Base-by-base conservation (phyloP, 352 stramenopile species). In the Phytophthora pinifolia region DNA sequence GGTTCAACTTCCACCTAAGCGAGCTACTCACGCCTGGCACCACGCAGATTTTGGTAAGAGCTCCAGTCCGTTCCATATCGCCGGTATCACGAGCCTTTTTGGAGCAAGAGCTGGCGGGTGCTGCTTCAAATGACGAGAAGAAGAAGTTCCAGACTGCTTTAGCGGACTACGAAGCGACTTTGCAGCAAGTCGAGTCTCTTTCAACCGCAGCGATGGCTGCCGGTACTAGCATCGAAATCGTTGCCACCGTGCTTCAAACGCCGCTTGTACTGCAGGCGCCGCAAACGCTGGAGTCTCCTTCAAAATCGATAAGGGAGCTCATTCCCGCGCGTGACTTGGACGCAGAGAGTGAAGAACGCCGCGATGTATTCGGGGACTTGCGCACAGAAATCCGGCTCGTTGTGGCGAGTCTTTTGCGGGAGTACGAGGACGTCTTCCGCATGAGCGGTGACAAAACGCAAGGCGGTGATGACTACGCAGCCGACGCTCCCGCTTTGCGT, bases 71-170 rank as follows among this genome's bases (percentile, higher is more conserved):
- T n/a, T 34, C 38, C 9, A 54, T 86, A 13, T 30, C 13, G 30
- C 66, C 73, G 2, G 33, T 84, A 18, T 47, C 77, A 12, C 69
- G 68, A 31, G 71, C 82, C 20, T 36, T 62, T 7, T 35, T 92
- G 2, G 83, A 93, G 54, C 75, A 88, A 39, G 76, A 86, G 29
- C 46, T 92, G 2, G 67, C 72, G 15, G 46, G n/a, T 36, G 61
- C 76, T 1, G 31, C 65, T 13, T 73, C 75, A 9, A 79, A 72
- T 33, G 83, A 93, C 17, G 83, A 93, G 17, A 93, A 89, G 61
- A 93, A 89, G 62, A 81, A 79, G 33, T 46, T 85, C 3, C 83
- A 92, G 35, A 50, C 64, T 17, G 63, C 79, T 13, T 25, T 93
- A 27, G 74, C 59, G 37, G 83, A 93, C 15, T 92, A 88, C 54